Percentiles rank a stretch among this genome's conserved stretches.
Evolutionary conservation across 176 grass and related monocot genomes (phyloP).

Genomic region (Cenchrus purpureus): DNA sequence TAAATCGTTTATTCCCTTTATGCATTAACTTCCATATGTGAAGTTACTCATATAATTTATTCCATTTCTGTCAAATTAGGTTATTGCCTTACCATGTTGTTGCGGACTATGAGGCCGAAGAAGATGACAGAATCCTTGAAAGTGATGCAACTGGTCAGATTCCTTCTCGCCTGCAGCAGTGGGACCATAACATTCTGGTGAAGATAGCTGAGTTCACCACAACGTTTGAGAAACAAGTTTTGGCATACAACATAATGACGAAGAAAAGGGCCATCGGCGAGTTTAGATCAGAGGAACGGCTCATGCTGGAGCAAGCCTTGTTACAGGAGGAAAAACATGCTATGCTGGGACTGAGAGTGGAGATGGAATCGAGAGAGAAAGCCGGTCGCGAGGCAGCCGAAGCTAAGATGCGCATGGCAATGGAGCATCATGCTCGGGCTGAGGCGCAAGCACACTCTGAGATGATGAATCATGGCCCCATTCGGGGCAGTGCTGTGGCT

Average conservation of each 20-base stretch:
- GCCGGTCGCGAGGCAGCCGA: slow-evolving; percentile 76
- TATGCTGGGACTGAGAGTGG: slow-evolving; percentile 54
- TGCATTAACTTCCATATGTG: background rate
- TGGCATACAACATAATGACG: slow-evolving; percentile 97
- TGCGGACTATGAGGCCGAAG: slow-evolving; percentile 97
- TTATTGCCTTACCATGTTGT: slow-evolving; percentile 98
- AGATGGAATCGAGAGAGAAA: slow-evolving; percentile 80
- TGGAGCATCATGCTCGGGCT: slow-evolving; percentile 68
- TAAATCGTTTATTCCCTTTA: slow-evolving; percentile 15
- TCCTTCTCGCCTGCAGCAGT: slow-evolving; percentile 88
- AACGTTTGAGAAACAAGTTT: slow-evolving; percentile 94
- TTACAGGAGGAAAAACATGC: slow-evolving; percentile 81
- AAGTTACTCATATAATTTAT: slow-evolving; percentile 37
- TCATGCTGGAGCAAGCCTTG: slow-evolving; percentile 88
- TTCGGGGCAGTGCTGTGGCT: slow-evolving; percentile 58
- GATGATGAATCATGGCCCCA: slow-evolving; percentile 60
- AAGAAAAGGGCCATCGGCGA: slow-evolving; percentile 82
- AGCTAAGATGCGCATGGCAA: slow-evolving; percentile 74
- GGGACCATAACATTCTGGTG: slow-evolving; percentile 96
- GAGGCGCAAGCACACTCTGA: slow-evolving; percentile 69
- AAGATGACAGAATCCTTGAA: slow-evolving; percentile 92
- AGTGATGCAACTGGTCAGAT: slow-evolving; percentile 73
- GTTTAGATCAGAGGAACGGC: slow-evolving; percentile 92
- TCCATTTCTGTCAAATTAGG: slow-evolving; percentile 50
- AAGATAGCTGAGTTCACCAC: slow-evolving; percentile 95